Base-by-base conservation (phyloP, 352 stramenopile species). In the Pythium folliculosum region DNA sequence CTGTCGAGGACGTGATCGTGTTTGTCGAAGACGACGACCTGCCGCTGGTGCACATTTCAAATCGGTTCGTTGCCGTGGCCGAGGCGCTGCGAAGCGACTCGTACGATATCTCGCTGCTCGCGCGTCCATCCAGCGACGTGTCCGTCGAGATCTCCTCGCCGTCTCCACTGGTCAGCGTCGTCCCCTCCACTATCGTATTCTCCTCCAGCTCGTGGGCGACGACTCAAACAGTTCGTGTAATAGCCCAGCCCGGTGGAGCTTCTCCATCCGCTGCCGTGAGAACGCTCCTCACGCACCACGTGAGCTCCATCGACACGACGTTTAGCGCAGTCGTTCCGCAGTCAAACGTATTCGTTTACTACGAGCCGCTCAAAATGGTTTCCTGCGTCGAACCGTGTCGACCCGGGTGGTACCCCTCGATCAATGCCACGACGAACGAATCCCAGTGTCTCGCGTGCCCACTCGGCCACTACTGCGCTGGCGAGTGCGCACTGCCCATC, bases 21-120 rank as follows among this genome's bases (percentile, higher is more conserved):
- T 44, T 73, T 14, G 65, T 92, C 5, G 70, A 73, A 51, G 84
- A 90, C 23, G 70, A 90, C 48, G 78, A 89, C 50, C 61, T 88
- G 30, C 79, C 82, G 1, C 64, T 78, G 3, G 65, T 89, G n/a
- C 77, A 77, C n/a, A 53, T 89, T 19, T 91, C 82, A 0, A 67
- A 68, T 47, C 72, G 77, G 10, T 82, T 79, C 49, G 69, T 78
- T 30, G 76, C 79, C 2, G 74, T 91, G 13, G 40, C 83, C 6
- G 76, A 89, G 51, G 52, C 63, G 4, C 21, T 88, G 5, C 69
- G 69, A 21, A 88, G 85, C 51, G 78, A 77, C 45, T 82, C 80
- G 57, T 90, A 90, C 56, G 58, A 76, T 16, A 74, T 90, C 8
- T 72, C 64, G 16, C 60, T 90, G 7, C 43, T 78, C 21, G 86